These are phyloP conservation scores for Calonectria hawksworthii DNA, from an alignment of 2,329 filamentous ascomycete genomes.

Conservation along the genomic window DNA sequence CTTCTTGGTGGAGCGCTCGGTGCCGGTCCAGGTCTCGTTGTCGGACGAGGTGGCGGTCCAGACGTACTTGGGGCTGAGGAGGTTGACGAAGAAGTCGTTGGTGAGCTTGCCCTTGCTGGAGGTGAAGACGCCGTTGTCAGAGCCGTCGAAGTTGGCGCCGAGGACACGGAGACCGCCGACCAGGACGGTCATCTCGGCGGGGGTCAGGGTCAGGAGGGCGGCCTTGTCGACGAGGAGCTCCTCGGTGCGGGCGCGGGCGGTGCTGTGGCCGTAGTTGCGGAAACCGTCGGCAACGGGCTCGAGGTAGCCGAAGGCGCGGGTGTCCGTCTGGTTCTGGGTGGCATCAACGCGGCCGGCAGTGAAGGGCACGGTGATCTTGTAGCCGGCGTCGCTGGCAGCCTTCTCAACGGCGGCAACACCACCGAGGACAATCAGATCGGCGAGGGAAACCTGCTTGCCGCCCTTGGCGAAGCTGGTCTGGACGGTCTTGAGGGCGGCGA, in stretches of 20 bases:
- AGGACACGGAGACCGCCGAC: constrained; percentile 80
- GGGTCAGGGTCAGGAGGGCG: constrained; percentile 77
- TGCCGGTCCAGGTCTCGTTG: constrained; percentile 66
- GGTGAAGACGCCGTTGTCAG: constrained; percentile 77
- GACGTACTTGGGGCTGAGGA: constrained; percentile 72
- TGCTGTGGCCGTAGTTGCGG: constrained; percentile 81
- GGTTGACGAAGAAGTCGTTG: constrained; percentile 87
- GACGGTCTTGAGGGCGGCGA: constrained; percentile 72
- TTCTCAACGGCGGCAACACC: constrained; percentile 80
- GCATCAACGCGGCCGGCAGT: constrained; percentile 80
- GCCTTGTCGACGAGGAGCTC: constrained; percentile 80
- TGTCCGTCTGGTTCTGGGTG: constrained; percentile 79
- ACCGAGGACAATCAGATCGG: constrained; percentile 83
- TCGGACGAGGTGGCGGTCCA: constrained; percentile 67
- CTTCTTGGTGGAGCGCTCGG: constrained; percentile 3
- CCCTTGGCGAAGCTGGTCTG: constrained; percentile 76
- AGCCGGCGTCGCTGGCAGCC: constrained; percentile 66
- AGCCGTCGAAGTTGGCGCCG: constrained; percentile 79
- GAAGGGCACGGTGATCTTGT: constrained; percentile 74
- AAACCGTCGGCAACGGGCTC: constrained; percentile 82
- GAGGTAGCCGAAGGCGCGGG: constrained; percentile 73
- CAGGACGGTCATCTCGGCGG: constrained; percentile 79
- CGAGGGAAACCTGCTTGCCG: constrained; percentile 84
- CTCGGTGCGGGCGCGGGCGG: constrained; percentile 73
- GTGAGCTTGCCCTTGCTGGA: constrained; percentile 76